phyloP scores from a whole-genome alignment of 1,139 yeast species.

The Pichia sp. region DNA sequence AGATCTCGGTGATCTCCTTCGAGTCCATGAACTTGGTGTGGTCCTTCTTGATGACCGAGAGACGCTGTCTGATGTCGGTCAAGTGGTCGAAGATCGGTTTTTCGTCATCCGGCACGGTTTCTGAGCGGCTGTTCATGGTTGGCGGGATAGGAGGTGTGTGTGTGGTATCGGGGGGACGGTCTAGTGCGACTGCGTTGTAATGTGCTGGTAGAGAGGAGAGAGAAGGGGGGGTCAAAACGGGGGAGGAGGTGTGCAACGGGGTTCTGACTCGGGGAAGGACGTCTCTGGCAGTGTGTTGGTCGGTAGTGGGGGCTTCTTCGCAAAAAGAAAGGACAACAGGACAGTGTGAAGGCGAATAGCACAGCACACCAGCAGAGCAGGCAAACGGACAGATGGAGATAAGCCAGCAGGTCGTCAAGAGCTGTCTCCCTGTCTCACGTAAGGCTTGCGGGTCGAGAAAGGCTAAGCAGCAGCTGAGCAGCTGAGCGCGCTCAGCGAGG shows the following conservation, averaged over 20 bases:
- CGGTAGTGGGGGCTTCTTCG: background rate
- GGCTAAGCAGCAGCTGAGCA: no score
- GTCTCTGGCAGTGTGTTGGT: background rate
- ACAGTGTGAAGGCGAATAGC: no score
- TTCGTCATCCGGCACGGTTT: conserved; percentile 49
- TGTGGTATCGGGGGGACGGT: background rate
- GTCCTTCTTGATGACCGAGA: conserved; percentile 60
- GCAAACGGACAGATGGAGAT: no score
- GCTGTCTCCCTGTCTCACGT: no score
- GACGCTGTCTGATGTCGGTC: conserved; percentile 42
- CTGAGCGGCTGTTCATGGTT: conserved; percentile 12
- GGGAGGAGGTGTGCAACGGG: background rate
- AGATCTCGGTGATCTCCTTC: conserved; percentile 51
- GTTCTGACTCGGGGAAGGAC: background rate
- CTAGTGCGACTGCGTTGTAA: background rate
- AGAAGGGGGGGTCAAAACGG: background rate
- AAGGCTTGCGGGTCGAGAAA: no score
- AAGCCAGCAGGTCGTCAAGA: no score
- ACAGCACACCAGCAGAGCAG: no score
- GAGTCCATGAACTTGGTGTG: conserved; percentile 60
- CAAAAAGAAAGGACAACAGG: no score
- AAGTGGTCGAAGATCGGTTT: conserved; percentile 47
- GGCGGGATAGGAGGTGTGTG: background rate
- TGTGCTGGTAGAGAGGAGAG: background rate
- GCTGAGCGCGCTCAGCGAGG: no score